These are phyloP conservation scores for Phyllosticta ampelicida DNA, from an alignment of 2,329 filamentous ascomycete genomes.

Conservation along the genomic window DNA sequence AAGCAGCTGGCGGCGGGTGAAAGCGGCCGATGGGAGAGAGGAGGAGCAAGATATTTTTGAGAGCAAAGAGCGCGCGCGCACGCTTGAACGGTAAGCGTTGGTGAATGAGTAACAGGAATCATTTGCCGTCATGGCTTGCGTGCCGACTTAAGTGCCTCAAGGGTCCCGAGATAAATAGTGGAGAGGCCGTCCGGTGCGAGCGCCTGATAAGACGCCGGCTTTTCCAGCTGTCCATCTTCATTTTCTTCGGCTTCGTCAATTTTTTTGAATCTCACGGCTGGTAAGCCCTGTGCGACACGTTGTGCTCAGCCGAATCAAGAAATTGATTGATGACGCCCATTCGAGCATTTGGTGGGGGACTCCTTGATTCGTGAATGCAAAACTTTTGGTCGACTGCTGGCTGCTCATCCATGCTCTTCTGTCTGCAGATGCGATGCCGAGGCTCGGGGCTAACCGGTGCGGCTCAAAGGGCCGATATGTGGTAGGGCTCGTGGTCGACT, in stretches of 20 bases:
- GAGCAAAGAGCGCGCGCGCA: neutral
- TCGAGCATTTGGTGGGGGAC: neutral
- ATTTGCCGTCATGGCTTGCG: neutral
- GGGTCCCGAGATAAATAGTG: conserved; percentile 11
- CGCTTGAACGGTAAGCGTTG: neutral
- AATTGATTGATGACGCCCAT: neutral
- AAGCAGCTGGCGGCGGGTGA: neutral
- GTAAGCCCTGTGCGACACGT: neutral
- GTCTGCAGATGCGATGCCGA: neutral
- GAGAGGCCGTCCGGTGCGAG: neutral
- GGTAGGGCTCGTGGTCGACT: neutral
- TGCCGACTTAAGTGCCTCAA: neutral
- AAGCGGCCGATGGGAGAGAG: neutral
- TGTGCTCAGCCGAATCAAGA: neutral
- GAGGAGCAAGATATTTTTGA: neutral
- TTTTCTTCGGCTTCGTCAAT: neutral
- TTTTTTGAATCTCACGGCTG: neutral
- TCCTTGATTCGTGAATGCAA: neutral
- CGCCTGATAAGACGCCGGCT: neutral
- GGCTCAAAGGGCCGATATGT: neutral
- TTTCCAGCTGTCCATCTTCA: neutral
- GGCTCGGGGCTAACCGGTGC: neutral
- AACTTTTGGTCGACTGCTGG: neutral
- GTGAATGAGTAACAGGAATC: neutral
- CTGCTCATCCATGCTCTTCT: neutral